Conservation (phyloP, 73 alveolate genomes). For the Tetrahymena thermophila region DNA sequence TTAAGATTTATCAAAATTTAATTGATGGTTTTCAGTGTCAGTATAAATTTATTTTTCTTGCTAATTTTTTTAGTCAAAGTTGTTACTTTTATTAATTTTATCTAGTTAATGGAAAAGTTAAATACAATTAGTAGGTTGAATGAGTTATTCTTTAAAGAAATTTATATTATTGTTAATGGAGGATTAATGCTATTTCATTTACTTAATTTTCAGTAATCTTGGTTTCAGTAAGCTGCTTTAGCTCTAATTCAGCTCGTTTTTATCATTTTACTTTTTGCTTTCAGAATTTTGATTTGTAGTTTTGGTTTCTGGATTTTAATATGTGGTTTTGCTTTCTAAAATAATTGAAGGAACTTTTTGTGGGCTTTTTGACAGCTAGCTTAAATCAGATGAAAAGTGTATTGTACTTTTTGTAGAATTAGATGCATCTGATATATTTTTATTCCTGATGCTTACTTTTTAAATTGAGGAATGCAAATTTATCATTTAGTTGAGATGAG, state of each 20-base stretch:
- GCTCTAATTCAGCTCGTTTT: background rate
- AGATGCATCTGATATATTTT: background rate
- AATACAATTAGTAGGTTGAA: background rate
- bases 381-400: background rate
- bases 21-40: background rate
- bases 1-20: background rate
- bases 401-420: background rate
- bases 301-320: background rate
- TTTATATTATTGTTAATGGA: background rate
- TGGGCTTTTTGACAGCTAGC: background rate
- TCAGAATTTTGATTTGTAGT: background rate
- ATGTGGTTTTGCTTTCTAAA: background rate
- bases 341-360: background rate
- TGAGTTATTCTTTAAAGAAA: background rate
- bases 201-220: background rate
- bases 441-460: background rate
- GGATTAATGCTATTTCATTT: background rate
- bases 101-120: background rate
- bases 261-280: background rate
- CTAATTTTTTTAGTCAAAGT: background rate
- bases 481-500: background rate
- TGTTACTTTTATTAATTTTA: background rate
- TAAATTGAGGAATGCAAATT: background rate
- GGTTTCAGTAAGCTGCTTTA: background rate
- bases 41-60: background rate